Percentiles rank a stretch among this genome's conserved stretches.
Conservation (phyloP, 345 rosid species). For the Brassica cretica region DNA sequence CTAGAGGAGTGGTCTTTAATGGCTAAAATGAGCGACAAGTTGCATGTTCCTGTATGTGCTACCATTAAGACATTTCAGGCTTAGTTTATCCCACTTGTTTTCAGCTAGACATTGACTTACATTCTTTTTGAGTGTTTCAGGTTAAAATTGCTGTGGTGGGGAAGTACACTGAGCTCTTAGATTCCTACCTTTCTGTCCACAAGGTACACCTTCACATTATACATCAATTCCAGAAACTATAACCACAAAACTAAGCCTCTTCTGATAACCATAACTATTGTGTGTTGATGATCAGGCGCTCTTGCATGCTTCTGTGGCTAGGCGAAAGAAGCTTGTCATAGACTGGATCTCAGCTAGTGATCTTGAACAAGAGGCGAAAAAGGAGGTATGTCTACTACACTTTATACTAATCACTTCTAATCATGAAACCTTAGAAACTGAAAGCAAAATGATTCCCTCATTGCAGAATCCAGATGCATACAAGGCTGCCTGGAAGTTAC, state of each 20-base stretch:
- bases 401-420: slow-evolving; percentile 2
- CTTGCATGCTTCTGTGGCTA: slow-evolving; percentile 84
- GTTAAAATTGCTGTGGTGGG: slow-evolving; percentile 96
- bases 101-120: slow-evolving; percentile 33
- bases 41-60: slow-evolving; percentile 68
- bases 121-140: slow-evolving; percentile 41
- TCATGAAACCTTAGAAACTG: slow-evolving; percentile 25
- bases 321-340: slow-evolving; percentile 70
- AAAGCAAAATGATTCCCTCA: slow-evolving; percentile 3
- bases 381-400: slow-evolving; percentile 52
- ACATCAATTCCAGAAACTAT: background rate
- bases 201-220: slow-evolving; percentile 49
- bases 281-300: slow-evolving; percentile 68
- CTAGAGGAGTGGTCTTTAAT: slow-evolving; percentile 71
- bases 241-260: background rate
- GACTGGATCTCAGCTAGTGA: slow-evolving; percentile 92
- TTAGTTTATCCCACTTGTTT: slow-evolving; percentile 14
- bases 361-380: slow-evolving; percentile 60
- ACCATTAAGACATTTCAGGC: background rate
- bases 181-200: slow-evolving; percentile 82
- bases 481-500: slow-evolving; percentile 72
- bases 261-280: background rate
- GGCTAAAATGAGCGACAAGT: slow-evolving; percentile 63
- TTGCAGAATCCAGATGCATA: slow-evolving; percentile 76
- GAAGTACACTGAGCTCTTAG: slow-evolving; percentile 86